Evolutionary conservation across 164 flowering plant species (phyloP).

Genomic region (Tetrastigma voinierianum): DNA sequence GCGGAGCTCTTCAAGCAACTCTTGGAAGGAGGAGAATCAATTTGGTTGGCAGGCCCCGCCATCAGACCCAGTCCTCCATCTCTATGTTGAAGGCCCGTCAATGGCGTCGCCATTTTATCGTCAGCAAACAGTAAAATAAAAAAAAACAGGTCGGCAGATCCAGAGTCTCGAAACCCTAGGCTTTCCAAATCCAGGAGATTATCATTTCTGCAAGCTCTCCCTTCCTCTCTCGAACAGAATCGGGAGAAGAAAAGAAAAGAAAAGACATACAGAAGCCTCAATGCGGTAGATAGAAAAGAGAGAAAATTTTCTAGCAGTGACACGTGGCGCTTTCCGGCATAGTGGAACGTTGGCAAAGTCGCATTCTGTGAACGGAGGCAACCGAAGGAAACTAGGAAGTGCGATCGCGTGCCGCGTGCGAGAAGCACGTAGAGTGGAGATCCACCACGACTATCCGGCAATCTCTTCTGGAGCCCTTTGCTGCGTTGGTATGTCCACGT

Average conservation of each 20-base stretch:
- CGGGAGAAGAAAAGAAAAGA: slow-evolving; percentile 4
- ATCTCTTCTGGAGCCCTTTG: background rate
- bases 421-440: background rate
- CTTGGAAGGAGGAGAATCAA: slow-evolving; percentile 37
- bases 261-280: background rate
- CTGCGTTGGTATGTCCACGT: slow-evolving; percentile 5
- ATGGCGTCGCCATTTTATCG: slow-evolving; percentile 63
- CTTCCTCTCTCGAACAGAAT: background rate
- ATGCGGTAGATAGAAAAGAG: slow-evolving; percentile 15
- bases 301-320: slow-evolving; percentile 4
- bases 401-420: background rate
- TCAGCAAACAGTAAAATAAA: too few relatives aligned
- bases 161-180: slow-evolving; percentile 18
- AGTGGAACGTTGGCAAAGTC: slow-evolving; percentile 1
- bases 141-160: slow-evolving; percentile 6
- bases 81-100: slow-evolving; percentile 45
- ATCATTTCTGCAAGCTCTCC: background rate
- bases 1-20: slow-evolving; percentile 30
- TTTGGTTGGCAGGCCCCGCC: slow-evolving; percentile 37
- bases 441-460: slow-evolving; percentile 1
- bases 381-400: too few relatives aligned
- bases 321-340: slow-evolving; percentile 22
- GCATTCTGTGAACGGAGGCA: too few relatives aligned
- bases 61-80: slow-evolving; percentile 49
- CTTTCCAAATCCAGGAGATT: slow-evolving; percentile 1